phyloP scores from a whole-genome alignment of 257 asterid genomes.

The Solanum megistacrolobum region DNA sequence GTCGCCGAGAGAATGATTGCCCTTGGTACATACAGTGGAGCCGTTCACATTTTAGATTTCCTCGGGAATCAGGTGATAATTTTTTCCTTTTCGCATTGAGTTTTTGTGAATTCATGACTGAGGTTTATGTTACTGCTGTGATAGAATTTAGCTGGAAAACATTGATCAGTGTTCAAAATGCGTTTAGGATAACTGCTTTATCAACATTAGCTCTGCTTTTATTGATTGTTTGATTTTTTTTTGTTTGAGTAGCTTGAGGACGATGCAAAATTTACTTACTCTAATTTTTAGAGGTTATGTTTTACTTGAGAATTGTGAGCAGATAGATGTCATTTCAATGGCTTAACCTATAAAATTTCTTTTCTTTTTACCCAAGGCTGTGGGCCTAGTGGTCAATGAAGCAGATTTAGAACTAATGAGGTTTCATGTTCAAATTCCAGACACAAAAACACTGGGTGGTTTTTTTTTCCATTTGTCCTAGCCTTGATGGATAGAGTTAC shows the following conservation, averaged over 20 bases:
- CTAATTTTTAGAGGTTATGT: not conserved
- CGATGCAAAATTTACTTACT: not conserved
- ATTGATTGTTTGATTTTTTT: not conserved
- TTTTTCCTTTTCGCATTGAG: not conserved
- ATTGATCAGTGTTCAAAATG: not conserved
- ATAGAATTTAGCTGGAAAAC: not conserved
- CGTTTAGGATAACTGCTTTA: not conserved
- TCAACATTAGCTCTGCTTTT: not conserved
- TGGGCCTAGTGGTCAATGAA: not conserved
- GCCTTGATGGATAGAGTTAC: not conserved
- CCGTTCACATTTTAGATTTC: slow-evolving; percentile 89
- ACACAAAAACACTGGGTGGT: not conserved
- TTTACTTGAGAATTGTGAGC: not conserved
- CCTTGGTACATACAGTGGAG: slow-evolving; percentile 79
- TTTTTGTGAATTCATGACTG: not conserved
- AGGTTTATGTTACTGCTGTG: not conserved
- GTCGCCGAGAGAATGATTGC: slow-evolving; percentile 97
- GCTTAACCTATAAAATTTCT: not conserved
- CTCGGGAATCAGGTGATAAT: slow-evolving; percentile 71
- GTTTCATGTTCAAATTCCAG: not conserved
- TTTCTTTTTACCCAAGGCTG: not conserved
- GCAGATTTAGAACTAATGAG: not conserved
- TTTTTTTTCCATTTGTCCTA: not conserved
- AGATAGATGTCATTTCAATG: not conserved
- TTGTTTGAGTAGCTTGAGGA: not conserved